Evolutionary conservation across 2,329 filamentous ascomycete genomes (phyloP).

Genomic region (Parastagonospora nodorum): DNA sequence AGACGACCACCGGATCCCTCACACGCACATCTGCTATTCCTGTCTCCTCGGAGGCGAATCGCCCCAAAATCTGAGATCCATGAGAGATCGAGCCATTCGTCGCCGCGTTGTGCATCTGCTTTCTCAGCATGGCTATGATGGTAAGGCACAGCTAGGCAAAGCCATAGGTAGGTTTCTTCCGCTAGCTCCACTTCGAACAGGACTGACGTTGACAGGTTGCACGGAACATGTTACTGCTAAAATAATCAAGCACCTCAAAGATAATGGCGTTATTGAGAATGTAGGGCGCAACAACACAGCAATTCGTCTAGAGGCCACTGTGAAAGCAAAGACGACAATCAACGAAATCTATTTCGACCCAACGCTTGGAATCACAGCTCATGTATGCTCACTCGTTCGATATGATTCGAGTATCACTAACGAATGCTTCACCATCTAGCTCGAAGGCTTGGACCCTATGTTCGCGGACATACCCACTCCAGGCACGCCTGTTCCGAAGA

Average conservation of each 20-base stretch:
- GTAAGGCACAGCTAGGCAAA: neutral
- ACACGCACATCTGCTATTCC: conserved; percentile 53
- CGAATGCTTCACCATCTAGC: no score
- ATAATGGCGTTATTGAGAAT: neutral
- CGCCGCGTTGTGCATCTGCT: conserved; percentile 17
- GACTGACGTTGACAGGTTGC: neutral
- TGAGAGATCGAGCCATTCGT: conserved; percentile 17
- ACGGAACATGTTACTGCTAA: neutral
- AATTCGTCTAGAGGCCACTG: neutral
- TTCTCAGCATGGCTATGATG: neutral
- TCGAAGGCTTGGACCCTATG: no score
- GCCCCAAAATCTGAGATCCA: conserved; percentile 14
- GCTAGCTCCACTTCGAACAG: neutral
- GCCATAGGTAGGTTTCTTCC: neutral
- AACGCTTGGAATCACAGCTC: no score
- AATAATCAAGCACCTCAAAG: neutral
- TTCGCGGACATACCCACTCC: no score
- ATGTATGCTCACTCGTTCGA: no score
- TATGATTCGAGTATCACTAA: no score
- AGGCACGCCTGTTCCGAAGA: no score
- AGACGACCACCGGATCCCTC: conserved; percentile 48
- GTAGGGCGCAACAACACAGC: neutral
- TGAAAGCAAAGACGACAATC: no score
- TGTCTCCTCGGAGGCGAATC: conserved; percentile 46
- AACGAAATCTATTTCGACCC: no score